Conservation (phyloP, 192 early-diverging fungal species). For the Phlyctochytrium arcticum region DNA sequence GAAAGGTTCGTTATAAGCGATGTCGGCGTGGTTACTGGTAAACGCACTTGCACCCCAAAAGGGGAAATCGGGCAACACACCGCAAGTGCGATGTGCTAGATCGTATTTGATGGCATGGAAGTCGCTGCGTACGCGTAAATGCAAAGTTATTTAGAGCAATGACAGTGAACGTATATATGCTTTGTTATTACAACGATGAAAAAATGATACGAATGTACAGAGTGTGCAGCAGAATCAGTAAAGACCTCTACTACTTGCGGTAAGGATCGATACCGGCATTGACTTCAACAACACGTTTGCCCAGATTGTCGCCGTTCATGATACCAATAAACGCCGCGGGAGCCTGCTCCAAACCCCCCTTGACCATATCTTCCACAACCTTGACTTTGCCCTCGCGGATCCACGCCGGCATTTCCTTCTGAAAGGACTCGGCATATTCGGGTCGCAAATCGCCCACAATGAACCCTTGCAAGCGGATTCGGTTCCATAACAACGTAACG, state of each 20-base stretch:
- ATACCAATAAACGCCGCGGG: constrained; percentile 45
- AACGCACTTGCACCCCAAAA: no score
- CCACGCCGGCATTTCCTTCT: constrained; percentile 50
- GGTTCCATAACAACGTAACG: constrained; percentile 48
- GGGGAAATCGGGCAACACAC: no score
- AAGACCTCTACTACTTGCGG: not conserved
- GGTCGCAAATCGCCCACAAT: constrained; percentile 49
- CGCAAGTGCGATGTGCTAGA: no score
- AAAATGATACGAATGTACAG: no score
- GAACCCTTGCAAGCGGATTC: constrained; percentile 57
- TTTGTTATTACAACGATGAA: no score
- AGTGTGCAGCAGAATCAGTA: not conserved
- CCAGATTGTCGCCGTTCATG: constrained; percentile 40
- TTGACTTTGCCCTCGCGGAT: constrained; percentile 56
- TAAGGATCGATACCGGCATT: not conserved
- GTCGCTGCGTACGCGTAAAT: no score
- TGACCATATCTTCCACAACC: constrained; percentile 50
- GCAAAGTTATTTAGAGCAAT: no score
- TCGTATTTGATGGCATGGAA: no score
- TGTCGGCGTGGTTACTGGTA: no score
- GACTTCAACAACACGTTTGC: constrained; percentile 42
- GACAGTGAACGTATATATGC: no score
- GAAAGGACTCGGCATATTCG: constrained; percentile 48
- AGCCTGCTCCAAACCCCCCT: constrained; percentile 62
- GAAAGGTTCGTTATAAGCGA: no score